A percentile compares a stretch with the other conserved stretches of the same genome.
Conservation (phyloP, 768 basidiomycete species). For the Leccinum arenicola region DNA sequence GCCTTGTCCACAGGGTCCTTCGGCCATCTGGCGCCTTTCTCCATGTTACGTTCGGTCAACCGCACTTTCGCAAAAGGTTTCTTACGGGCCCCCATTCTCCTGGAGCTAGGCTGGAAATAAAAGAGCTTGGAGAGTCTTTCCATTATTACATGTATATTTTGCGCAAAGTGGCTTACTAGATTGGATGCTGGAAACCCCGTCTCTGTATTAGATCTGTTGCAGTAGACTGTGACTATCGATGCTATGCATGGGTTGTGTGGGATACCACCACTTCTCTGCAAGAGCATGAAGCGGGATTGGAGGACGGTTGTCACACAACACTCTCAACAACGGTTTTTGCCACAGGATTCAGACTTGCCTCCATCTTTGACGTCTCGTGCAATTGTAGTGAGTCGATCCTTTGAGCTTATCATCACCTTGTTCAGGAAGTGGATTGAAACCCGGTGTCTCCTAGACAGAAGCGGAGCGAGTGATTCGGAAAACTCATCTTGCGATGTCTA, state of each 20-base stretch:
- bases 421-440: neutral
- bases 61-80: slow-evolving; percentile 78
- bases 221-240: neutral
- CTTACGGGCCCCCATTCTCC: slow-evolving; percentile 43
- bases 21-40: slow-evolving; percentile 61
- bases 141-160: slow-evolving; percentile 82
- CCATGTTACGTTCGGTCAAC: slow-evolving; percentile 87
- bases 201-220: neutral
- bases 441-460: neutral
- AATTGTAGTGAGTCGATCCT: neutral
- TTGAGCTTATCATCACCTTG: neutral
- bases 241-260: neutral
- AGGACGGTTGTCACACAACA: slow-evolving; percentile 15
- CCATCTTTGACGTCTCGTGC: slow-evolving; percentile 21
- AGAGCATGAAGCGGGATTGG: slow-evolving; percentile 16
- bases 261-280: slow-evolving; percentile 7
- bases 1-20: slow-evolving; percentile 50
- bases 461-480: neutral
- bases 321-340: slow-evolving; percentile 22
- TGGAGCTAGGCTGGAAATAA: slow-evolving; percentile 61
- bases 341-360: slow-evolving; percentile 19
- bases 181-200: neutral
- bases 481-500: neutral
- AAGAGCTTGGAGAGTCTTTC: slow-evolving; percentile 73
- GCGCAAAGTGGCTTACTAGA: slow-evolving; percentile 33